Evolutionary conservation across 371 early-diverging fungal genomes (phyloP).

Genomic region (Apophysomyces variabilis): DNA sequence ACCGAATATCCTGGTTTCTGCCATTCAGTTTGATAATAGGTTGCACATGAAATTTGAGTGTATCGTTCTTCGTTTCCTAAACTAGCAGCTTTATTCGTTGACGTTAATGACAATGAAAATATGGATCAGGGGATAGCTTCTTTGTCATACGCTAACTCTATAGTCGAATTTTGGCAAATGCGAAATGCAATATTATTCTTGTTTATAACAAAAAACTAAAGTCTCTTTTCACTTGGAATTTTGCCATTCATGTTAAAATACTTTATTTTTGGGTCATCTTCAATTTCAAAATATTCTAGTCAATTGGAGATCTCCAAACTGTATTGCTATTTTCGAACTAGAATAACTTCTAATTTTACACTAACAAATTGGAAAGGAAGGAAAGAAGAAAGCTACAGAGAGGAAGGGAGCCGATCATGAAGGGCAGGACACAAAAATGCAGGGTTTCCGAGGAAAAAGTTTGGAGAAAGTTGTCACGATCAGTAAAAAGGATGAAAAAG

Average conservation of each 20-base stretch:
- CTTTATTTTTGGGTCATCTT: too few relatives aligned
- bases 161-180: not conserved
- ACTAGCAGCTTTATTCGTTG: not conserved
- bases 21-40: too few relatives aligned
- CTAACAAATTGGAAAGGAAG: not conserved
- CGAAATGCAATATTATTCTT: too few relatives aligned
- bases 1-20: too few relatives aligned
- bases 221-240: too few relatives aligned
- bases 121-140: not conserved
- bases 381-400: not conserved
- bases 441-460: slow-evolving; percentile 4
- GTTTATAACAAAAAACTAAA: too few relatives aligned
- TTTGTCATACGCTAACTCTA: not conserved
- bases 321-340: too few relatives aligned
- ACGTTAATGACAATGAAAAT: slow-evolving; percentile 11
- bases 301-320: too few relatives aligned
- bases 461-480: slow-evolving; percentile 8
- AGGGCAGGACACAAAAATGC: not conserved
- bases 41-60: too few relatives aligned
- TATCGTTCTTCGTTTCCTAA: not conserved
- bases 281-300: too few relatives aligned
- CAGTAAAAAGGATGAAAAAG: not conserved
- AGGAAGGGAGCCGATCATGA: not conserved
- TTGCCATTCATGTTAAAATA: too few relatives aligned
- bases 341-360: too few relatives aligned